Conservation (phyloP, 2,329 filamentous ascomycete genomes). For the Proliferodiscus dingleyae region DNA sequence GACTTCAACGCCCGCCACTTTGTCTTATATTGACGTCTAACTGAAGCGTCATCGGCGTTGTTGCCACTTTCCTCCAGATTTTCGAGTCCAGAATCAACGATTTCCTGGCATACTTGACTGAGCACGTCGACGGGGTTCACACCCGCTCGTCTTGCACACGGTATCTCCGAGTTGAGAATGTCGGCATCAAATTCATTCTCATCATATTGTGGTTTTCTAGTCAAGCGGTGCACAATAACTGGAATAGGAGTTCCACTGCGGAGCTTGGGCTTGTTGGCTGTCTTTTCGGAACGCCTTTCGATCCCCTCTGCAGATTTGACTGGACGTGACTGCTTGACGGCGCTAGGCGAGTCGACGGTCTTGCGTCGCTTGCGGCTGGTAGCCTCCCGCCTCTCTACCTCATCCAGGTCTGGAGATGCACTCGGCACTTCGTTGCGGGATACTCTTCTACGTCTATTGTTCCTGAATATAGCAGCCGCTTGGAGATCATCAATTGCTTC, state of each 20-base stretch:
- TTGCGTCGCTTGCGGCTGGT: slow-evolving; percentile 15
- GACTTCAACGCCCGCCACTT: slow-evolving; percentile 54
- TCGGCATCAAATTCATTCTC: slow-evolving; percentile 41
- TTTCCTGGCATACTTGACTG: slow-evolving; percentile 55
- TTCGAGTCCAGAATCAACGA: slow-evolving; percentile 47
- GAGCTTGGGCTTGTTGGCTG: slow-evolving; percentile 23
- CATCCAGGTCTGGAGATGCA: slow-evolving; percentile 36
- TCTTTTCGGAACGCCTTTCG: slow-evolving; percentile 23
- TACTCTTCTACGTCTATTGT: slow-evolving; percentile 36
- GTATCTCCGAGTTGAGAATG: slow-evolving; percentile 47
- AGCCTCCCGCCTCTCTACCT: slow-evolving; percentile 32
- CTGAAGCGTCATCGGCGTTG: slow-evolving; percentile 40
- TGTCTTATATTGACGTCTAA: slow-evolving; percentile 49
- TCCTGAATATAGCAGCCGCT: slow-evolving; percentile 31
- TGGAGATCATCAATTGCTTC: slow-evolving; percentile 33
- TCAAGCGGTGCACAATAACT: slow-evolving; percentile 58
- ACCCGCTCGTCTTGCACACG: slow-evolving; percentile 47
- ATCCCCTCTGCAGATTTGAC: slow-evolving; percentile 15
- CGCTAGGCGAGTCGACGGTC: slow-evolving; percentile 8
- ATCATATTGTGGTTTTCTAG: slow-evolving; percentile 38
- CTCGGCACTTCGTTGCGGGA: slow-evolving; percentile 16
- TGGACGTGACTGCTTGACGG: slow-evolving; percentile 21
- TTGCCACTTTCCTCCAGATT: slow-evolving; percentile 41
- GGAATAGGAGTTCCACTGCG: slow-evolving; percentile 44
- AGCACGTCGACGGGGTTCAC: slow-evolving; percentile 61